Conservation (phyloP, 495 filamentous ascomycete species). For the Trichocladium uniseriatum region DNA sequence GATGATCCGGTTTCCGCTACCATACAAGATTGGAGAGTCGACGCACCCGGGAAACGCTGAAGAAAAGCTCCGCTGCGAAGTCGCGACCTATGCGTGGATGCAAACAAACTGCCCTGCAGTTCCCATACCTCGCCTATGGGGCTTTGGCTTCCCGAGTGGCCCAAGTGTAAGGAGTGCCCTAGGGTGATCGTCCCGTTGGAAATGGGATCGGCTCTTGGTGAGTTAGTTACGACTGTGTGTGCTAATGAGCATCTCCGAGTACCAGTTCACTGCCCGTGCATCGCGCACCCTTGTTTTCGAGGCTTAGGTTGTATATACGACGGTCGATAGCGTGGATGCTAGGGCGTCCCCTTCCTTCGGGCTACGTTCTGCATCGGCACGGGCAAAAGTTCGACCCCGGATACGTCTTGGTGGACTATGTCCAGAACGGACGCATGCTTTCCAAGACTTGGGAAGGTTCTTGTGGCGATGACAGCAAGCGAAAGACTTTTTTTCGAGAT, state of each 20-base stretch:
- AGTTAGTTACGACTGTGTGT: too few species aligned
- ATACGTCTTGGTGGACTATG: not conserved
- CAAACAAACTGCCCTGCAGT: not conserved
- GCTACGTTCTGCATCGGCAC: not conserved
- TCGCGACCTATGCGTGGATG: not conserved
- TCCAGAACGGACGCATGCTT: not conserved
- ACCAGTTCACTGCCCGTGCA: not conserved
- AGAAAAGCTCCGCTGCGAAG: not conserved
- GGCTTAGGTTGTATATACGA: not conserved
- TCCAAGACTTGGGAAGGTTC: not conserved
- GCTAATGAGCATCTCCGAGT: too few species aligned
- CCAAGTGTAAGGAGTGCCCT: not conserved
- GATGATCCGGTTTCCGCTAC: not conserved
- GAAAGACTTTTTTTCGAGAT: not conserved
- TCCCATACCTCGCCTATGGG: not conserved
- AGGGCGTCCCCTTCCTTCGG: not conserved
- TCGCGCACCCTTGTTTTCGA: not conserved
- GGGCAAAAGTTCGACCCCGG: not conserved
- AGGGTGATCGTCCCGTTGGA: too few species aligned
- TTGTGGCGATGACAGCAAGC: not conserved
- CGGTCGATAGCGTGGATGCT: not conserved
- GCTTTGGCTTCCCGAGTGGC: not conserved
- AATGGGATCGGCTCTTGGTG: too few species aligned
- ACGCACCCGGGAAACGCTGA: not conserved
- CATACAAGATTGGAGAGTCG: not conserved